Base-by-base conservation (phyloP, 257 asterid genomes). In the Nicotiana otophora region DNA sequence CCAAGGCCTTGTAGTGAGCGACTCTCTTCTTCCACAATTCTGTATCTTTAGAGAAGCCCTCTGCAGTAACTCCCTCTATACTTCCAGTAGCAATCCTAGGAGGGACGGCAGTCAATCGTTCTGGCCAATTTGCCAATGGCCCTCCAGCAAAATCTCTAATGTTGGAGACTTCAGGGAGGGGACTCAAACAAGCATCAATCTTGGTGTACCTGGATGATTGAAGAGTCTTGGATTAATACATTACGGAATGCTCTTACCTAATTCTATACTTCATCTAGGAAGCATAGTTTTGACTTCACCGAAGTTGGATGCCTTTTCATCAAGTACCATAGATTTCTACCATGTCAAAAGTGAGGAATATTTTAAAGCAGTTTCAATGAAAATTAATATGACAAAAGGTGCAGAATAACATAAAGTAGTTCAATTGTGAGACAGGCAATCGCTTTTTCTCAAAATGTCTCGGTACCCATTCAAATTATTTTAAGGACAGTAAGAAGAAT, bases 151-250 rank as follows among this genome's bases (percentile, higher is more conserved):
- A 82, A 77, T 96, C 97, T 65, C 77, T 89, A 69, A 89, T 30
- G 82, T 87, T 88, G 1, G 97, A 89, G 19, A 92, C 98, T 64
- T 96, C 94, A 0, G 99, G 98, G 20, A 96, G 86, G 16, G 98
- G 98, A 75, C 94, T 93, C 77, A 96, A 79, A 81, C 99, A 96
- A 7, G 94, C 84, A 76, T 93, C 99, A 91, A 96, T 85, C 89
- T 93, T 94, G 14, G 97, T 92, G 87, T 92, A 82, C 99, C 99
- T 96, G 82, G 54, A 84, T n/a, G 57, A 30, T 33, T 11, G 12
- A 46, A 23, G 14, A 46, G 57, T 23, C 7, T 30, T 15, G 4
- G 12, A 3, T n/a, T 16, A 55, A 42, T 31, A 34, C 33, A 51
- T 5, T 26, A 55, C 6, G 42, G 4, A 78, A 23, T 6, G 23